A percentile compares a stretch with the other conserved stretches of the same genome.
Conservation (phyloP, 768 basidiomycete species). For the Neoboletus brunneissimus region DNA sequence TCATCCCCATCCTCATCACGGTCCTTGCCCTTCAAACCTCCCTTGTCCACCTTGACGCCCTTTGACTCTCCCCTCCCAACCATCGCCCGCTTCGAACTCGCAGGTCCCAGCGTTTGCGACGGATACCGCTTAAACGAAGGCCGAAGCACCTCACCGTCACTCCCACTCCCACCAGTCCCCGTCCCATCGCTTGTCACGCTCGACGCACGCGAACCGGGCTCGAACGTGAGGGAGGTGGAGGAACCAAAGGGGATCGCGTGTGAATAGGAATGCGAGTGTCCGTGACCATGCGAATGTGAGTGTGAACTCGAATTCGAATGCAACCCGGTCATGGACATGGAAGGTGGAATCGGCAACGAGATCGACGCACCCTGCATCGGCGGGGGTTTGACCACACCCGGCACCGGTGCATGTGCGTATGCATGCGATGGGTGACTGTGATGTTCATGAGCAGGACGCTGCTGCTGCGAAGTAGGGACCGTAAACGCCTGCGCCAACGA, state of each 20-base stretch:
- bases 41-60: conserved; percentile 8
- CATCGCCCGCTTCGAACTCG: conserved; percentile 51
- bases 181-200: conserved; percentile 33
- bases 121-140: conserved; percentile 74
- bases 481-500: conserved; percentile 44
- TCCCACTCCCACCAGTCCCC: conserved; percentile 31
- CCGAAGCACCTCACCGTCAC: conserved; percentile 35
- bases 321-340: conserved; percentile 13
- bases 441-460: not conserved
- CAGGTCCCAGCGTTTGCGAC: conserved; percentile 68
- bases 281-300: not conserved
- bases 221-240: conserved; percentile 17
- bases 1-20: not conserved
- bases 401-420: not conserved
- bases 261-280: conserved; percentile 1
- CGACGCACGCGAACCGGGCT: conserved; percentile 29
- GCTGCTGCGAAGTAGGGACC: conserved; percentile 10
- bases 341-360: conserved; percentile 34
- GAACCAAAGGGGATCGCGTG: conserved; percentile 6
- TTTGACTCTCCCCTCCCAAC: conserved; percentile 28
- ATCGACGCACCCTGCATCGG: conserved; percentile 31
- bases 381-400: conserved; percentile 21
- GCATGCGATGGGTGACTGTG: conserved; percentile 2
- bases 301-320: conserved; percentile 2
- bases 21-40: not conserved